A percentile compares a stretch with the other conserved stretches of the same genome.
Evolutionary conservation across 345 rosid species (phyloP).

Genomic region (Hibiscus trionum): DNA sequence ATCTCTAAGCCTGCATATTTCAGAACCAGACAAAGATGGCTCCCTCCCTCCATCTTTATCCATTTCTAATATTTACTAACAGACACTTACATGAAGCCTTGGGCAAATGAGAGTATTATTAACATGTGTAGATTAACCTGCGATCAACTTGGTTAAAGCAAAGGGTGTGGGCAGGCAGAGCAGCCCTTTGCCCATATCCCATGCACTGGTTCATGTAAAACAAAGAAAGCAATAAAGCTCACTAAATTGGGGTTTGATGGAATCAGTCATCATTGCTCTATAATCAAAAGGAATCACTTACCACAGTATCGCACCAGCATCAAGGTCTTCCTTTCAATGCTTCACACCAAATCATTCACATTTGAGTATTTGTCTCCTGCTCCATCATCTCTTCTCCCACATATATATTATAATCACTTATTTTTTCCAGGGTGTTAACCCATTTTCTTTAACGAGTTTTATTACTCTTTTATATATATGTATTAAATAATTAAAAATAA

Average conservation of each 20-base stretch:
- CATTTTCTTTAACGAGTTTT: no score
- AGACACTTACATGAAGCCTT: no score
- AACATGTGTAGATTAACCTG: no score
- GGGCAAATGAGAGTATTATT: no score
- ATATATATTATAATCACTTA: no score
- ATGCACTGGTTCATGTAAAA: not conserved
- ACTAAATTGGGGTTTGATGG: not conserved
- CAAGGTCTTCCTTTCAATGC: conserved; percentile 11
- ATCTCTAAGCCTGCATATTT: conserved; percentile 17
- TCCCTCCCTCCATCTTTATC: not conserved
- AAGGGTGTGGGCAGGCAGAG: not conserved
- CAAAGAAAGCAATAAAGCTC: not conserved
- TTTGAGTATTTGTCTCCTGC: conserved; percentile 47
- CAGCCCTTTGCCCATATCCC: not conserved
- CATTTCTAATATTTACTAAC: no score
- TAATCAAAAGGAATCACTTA: not conserved
- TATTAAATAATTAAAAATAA: no score
- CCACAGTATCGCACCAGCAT: conserved; percentile 13
- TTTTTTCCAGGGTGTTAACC: no score
- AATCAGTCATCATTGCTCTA: not conserved
- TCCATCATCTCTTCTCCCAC: conserved; percentile 19
- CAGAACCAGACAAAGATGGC: not conserved
- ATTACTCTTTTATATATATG: no score
- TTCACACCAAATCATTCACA: conserved; percentile 37
- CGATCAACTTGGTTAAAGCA: no score